Conservation (phyloP, 2,329 filamentous ascomycete species). For the Fusarium verrucosum region DNA sequence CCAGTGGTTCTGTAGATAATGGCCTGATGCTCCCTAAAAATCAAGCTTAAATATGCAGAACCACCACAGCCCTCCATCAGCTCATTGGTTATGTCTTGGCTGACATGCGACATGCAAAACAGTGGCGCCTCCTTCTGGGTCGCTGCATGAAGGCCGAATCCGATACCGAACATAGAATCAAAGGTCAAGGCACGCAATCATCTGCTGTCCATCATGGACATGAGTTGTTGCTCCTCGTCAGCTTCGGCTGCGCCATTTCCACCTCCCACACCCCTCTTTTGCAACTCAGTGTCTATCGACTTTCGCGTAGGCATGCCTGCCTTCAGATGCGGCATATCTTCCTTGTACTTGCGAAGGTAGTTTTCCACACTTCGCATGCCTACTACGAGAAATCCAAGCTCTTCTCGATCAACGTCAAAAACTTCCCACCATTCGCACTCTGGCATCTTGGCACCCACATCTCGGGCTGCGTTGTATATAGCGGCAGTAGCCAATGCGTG, state of each 20-base stretch:
- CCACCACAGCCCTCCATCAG: constrained; percentile 10
- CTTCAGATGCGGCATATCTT: constrained; percentile 60
- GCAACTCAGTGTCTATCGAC: constrained; percentile 68
- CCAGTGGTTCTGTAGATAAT: constrained; percentile 15
- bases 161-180: constrained; percentile 6
- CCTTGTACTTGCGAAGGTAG: constrained; percentile 69
- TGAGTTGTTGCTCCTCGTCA: constrained; percentile 57
- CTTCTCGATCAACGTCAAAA: constrained; percentile 94
- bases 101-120: constrained; percentile 20
- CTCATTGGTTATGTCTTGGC: constrained; percentile 28
- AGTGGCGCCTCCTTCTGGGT: constrained; percentile 2
- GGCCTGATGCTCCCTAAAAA: constrained; percentile 35
- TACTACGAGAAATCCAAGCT: constrained; percentile 91
- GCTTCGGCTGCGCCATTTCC: constrained; percentile 38
- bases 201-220: constrained; percentile 51
- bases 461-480: constrained; percentile 87
- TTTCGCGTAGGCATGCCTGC: constrained; percentile 66
- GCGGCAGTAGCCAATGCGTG: constrained; percentile 84
- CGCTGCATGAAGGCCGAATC: constrained; percentile 16
- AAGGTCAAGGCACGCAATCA: constrained; percentile 27
- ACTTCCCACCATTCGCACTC: constrained; percentile 96
- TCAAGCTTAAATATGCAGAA: constrained; percentile 6
- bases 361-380: constrained; percentile 81
- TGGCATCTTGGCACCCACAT: constrained; percentile 79
- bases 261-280: constrained; percentile 56